Evolutionary conservation across 1,284 basidiomycete species (phyloP).

Genomic region (Rhizoctonia solani): DNA sequence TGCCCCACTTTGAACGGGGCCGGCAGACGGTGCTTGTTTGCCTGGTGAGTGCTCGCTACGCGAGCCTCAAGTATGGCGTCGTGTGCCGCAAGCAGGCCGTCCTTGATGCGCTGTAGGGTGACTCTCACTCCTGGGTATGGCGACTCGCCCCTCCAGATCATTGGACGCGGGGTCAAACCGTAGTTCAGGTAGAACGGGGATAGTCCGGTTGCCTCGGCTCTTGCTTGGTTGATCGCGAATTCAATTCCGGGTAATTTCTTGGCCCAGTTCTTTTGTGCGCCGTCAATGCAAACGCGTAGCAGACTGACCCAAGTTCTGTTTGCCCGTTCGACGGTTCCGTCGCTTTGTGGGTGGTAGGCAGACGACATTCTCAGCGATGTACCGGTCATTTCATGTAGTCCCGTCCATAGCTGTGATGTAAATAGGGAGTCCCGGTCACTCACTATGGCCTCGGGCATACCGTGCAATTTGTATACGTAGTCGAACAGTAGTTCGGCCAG

Average conservation of each 20-base stretch:
- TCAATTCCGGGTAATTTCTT: slow-evolving; percentile 47
- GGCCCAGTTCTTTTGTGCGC: slow-evolving; percentile 50
- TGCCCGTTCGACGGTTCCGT: slow-evolving; percentile 50
- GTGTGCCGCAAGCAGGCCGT: slow-evolving; percentile 44
- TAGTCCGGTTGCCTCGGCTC: slow-evolving; percentile 44
- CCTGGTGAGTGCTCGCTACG: slow-evolving; percentile 44
- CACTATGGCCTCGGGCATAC: slow-evolving; percentile 49
- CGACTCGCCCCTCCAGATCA: slow-evolving; percentile 43
- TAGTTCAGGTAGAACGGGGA: slow-evolving; percentile 48
- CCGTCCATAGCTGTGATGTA: slow-evolving; percentile 52
- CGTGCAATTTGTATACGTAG: slow-evolving; percentile 49
- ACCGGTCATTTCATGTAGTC: slow-evolving; percentile 46
- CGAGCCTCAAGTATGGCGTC: slow-evolving; percentile 45
- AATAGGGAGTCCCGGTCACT: slow-evolving; percentile 52
- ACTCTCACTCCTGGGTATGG: slow-evolving; percentile 43
- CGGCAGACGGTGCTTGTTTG: slow-evolving; percentile 41
- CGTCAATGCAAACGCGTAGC: slow-evolving; percentile 45
- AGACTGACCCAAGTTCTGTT: slow-evolving; percentile 51
- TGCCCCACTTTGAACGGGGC: slow-evolving; percentile 11
- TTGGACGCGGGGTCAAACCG: slow-evolving; percentile 41
- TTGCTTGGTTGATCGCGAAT: slow-evolving; percentile 46
- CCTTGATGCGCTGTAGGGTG: slow-evolving; percentile 43
- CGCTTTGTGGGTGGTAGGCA: slow-evolving; percentile 53
- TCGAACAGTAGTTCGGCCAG: slow-evolving; percentile 51
- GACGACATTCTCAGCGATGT: slow-evolving; percentile 50